Conservation (phyloP, 305 asterid species). For the Fraxinus sp. region DNA sequence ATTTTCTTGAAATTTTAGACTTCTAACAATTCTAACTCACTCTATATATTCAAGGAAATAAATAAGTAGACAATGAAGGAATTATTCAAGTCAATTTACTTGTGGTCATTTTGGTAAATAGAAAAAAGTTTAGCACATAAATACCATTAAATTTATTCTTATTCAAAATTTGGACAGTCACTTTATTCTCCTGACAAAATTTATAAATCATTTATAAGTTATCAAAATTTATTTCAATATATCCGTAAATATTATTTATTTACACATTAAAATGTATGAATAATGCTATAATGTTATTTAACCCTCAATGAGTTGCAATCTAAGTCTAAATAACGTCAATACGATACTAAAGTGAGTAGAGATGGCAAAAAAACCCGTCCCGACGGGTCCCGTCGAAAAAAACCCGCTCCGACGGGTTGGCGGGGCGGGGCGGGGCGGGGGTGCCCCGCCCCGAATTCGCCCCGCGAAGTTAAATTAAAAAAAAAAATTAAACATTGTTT, state of each 20-base stretch:
- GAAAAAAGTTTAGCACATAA: neutral
- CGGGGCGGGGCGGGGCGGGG: too few species aligned
- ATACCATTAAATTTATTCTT: neutral
- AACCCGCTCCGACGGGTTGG: too few species aligned
- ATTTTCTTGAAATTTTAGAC: neutral
- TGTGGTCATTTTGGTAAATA: neutral
- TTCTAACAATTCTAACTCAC: neutral
- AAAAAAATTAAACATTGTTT: too few species aligned
- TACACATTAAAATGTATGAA: neutral
- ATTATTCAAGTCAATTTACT: neutral
- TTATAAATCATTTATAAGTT: neutral
- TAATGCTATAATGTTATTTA: too few species aligned
- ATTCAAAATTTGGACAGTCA: neutral
- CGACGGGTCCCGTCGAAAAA: too few species aligned
- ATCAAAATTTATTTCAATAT: neutral
- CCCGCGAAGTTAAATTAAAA: too few species aligned
- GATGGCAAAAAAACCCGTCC: too few species aligned
- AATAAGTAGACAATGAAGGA: neutral
- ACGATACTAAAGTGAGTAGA: too few species aligned
- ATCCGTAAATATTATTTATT: too few species aligned
- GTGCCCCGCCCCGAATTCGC: too few species aligned
- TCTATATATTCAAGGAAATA: neutral
- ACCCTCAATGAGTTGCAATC: too few species aligned
- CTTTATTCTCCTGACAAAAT: neutral
- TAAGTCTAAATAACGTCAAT: too few species aligned